These are phyloP conservation scores for Ganoderma meredithae DNA, from an alignment of 1,284 basidiomycete genomes.

Conservation along the genomic window DNA sequence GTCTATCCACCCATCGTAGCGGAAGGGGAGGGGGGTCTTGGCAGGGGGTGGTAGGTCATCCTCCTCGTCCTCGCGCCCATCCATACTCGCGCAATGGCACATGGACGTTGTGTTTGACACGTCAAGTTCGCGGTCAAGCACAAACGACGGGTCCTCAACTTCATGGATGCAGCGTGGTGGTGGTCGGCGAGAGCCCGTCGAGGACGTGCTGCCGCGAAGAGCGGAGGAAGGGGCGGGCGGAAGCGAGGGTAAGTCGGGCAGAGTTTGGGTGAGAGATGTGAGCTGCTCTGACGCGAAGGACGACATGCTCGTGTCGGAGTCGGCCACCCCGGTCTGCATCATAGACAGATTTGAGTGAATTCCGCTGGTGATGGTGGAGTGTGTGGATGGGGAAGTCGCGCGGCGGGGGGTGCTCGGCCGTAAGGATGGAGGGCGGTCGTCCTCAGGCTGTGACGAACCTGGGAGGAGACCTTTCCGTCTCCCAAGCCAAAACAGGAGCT, in stretches of 20 bases:
- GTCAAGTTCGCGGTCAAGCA: constrained; percentile 25
- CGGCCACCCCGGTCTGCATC: constrained; percentile 35
- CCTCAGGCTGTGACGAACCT: constrained; percentile 20
- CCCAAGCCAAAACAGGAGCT: constrained; percentile 72
- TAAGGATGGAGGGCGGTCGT: constrained; percentile 14
- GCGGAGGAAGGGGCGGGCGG: constrained; percentile 11
- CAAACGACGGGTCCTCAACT: constrained; percentile 51
- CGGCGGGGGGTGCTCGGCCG: constrained; percentile 18
- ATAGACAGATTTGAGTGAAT: constrained; percentile 45
- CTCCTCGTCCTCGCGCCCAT: constrained; percentile 6
- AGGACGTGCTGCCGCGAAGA: constrained; percentile 5
- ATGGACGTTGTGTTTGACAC: constrained; percentile 13
- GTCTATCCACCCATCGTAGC: constrained; percentile 61
- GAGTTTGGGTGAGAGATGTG: constrained; percentile 32
- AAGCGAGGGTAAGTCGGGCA: constrained; percentile 30
- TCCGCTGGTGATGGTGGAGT: constrained; percentile 45
- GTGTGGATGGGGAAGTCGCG: constrained; percentile 44
- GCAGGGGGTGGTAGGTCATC: constrained; percentile 24
- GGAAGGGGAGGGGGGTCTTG: constrained; percentile 43
- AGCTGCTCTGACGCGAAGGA: constrained; percentile 40
- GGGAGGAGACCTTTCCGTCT: constrained; percentile 50
- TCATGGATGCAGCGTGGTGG: constrained; percentile 58
- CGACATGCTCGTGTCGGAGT: constrained; percentile 45
- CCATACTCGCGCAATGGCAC: constrained; percentile 27
- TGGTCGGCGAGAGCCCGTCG: constrained; percentile 21